These are phyloP conservation scores for Candida sakaeoensis DNA, from an alignment of 805 yeast genomes.

Conservation along the genomic window DNA sequence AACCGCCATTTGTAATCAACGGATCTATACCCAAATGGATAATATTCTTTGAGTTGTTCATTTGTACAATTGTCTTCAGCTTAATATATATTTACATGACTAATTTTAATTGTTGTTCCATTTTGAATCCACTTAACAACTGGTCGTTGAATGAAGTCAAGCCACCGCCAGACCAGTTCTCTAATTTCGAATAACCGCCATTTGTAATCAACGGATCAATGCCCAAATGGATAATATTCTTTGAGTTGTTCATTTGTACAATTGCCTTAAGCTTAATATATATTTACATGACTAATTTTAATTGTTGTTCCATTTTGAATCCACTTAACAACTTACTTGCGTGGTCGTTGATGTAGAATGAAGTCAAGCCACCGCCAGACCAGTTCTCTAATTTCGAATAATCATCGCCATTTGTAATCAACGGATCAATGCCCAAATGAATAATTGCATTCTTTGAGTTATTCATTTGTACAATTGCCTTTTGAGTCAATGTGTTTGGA, in stretches of 20 bases:
- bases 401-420: slow-evolving; percentile 20
- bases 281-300: slow-evolving; percentile 5
- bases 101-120: slow-evolving; percentile 11
- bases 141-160: slow-evolving; percentile 18
- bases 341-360: slow-evolving; percentile 19
- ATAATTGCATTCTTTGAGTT: slow-evolving; percentile 44
- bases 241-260: slow-evolving; percentile 40
- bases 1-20: slow-evolving; percentile 19
- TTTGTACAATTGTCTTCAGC: slow-evolving; percentile 24
- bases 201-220: slow-evolving; percentile 29
- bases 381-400: slow-evolving; percentile 32
- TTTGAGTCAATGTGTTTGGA: slow-evolving; percentile 45
- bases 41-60: slow-evolving; percentile 41
- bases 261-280: slow-evolving; percentile 13
- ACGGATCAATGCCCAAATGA: slow-evolving; percentile 37
- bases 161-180: slow-evolving; percentile 42
- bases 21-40: slow-evolving; percentile 40
- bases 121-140: slow-evolving; percentile 22
- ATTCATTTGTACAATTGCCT: slow-evolving; percentile 45
- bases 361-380: slow-evolving; percentile 34
- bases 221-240: slow-evolving; percentile 39
- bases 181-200: slow-evolving; percentile 20
- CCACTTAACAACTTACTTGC: slow-evolving; percentile 22
- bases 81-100: slow-evolving; percentile 6
- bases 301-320: slow-evolving; percentile 17